Percentiles rank a stretch among this genome's conserved stretches.
phyloP scores from a whole-genome alignment of 2,329 filamentous ascomycete genomes.

The Colletotrichum horii region DNA sequence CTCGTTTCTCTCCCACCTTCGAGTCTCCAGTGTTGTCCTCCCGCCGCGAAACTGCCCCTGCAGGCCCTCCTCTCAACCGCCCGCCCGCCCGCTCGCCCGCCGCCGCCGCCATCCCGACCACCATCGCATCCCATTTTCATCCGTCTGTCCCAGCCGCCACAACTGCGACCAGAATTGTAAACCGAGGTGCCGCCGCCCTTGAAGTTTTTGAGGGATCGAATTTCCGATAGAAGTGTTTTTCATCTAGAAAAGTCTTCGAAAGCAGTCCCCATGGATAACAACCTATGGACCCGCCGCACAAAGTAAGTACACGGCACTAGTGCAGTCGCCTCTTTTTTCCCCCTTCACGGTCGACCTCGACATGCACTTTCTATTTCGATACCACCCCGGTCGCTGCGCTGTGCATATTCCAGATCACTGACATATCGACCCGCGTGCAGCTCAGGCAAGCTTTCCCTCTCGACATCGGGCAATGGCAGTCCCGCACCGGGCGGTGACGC shows the following conservation, averaged over 20 bases:
- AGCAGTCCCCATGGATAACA: conserved; percentile 62
- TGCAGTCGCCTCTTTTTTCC: background rate
- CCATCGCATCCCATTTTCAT: conserved; percentile 6
- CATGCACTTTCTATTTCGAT: background rate
- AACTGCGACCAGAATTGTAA: conserved; percentile 15
- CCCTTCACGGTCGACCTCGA: background rate
- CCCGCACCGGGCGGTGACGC: conserved; percentile 58
- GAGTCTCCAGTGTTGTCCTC: background rate
- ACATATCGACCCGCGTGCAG: conserved; percentile 46
- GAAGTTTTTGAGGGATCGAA: conserved; percentile 14
- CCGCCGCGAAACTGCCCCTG: conserved; percentile 7
- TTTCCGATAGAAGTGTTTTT: background rate
- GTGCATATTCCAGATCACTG: conserved; percentile 12
- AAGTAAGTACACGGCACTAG: conserved; percentile 62
- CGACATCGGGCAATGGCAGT: conserved; percentile 69
- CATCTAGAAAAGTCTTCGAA: conserved; percentile 24
- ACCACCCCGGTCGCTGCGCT: conserved; percentile 17
- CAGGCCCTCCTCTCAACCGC: conserved; percentile 14
- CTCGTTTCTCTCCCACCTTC: background rate
- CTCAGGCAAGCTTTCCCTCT: conserved; percentile 88
- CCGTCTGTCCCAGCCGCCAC: conserved; percentile 20
- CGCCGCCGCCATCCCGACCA: conserved; percentile 14
- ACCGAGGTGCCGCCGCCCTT: conserved; percentile 19
- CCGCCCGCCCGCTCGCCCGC: background rate
- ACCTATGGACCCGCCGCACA: conserved; percentile 81